phyloP scores from a whole-genome alignment of 768 basidiomycete genomes.

The Boletus rubescentipes region DNA sequence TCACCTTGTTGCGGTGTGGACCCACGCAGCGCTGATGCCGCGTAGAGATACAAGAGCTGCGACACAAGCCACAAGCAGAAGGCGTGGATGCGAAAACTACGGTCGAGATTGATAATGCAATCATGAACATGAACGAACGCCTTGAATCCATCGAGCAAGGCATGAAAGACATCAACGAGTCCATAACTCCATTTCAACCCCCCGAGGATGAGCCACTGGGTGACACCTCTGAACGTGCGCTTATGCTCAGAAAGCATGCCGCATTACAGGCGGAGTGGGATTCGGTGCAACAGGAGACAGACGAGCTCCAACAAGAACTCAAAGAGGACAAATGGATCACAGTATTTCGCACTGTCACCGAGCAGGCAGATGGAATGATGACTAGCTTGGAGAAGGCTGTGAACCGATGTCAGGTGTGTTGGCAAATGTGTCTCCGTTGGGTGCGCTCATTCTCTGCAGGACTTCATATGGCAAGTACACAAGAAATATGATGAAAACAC shows the following conservation, averaged over 20 bases:
- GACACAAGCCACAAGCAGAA: constrained; percentile 77
- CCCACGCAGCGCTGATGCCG: constrained; percentile 11
- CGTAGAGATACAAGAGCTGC: constrained; percentile 88
- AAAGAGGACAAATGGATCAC: constrained; percentile 98
- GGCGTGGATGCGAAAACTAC: constrained; percentile 55
- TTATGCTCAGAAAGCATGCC: constrained; percentile 71
- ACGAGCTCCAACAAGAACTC: constrained; percentile 83
- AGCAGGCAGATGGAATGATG: constrained; percentile 99
- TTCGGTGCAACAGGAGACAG: constrained; percentile 72
- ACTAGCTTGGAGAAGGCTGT: constrained; percentile 91
- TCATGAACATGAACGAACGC: constrained; percentile 77
- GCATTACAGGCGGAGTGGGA: constrained; percentile 79
- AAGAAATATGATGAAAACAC: constrained; percentile 50
- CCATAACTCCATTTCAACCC: constrained; percentile 59
- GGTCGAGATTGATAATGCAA: constrained; percentile 74
- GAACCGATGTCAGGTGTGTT: constrained; percentile 78
- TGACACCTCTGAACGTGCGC: constrained; percentile 36
- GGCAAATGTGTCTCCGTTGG: not conserved
- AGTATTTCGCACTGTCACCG: constrained; percentile 89
- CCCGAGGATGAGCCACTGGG: constrained; percentile 48
- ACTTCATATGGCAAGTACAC: constrained; percentile 85
- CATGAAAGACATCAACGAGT: constrained; percentile 66
- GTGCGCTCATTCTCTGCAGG: constrained; percentile 41
- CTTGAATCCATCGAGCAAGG: constrained; percentile 71
- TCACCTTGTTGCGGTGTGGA: constrained; percentile 4